phyloP scores from a whole-genome alignment of 352 stramenopile genomes.

The Globisporangium alternatum region DNA sequence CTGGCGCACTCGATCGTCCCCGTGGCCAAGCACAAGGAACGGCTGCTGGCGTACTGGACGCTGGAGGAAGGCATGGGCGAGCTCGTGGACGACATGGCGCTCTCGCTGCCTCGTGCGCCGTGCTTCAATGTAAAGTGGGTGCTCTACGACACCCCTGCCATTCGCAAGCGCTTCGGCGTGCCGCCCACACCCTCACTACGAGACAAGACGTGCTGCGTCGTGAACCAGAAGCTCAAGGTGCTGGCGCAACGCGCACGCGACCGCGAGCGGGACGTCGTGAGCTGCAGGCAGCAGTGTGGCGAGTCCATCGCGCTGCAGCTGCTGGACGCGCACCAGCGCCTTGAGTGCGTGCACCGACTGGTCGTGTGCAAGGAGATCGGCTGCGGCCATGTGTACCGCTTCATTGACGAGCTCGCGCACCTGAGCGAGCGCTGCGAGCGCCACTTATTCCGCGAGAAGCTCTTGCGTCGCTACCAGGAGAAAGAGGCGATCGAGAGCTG shows the following conservation, averaged over 20 bases:
- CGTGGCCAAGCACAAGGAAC: conserved; percentile 29
- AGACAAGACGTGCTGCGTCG: conserved; percentile 57
- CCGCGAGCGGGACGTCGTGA: conserved; percentile 32
- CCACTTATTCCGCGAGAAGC: conserved; percentile 31
- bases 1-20: conserved; percentile 36
- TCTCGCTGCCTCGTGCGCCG: conserved; percentile 41
- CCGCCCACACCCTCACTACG: conserved; percentile 61
- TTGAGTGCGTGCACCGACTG: conserved; percentile 45
- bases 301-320: conserved; percentile 27
- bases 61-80: conserved; percentile 72
- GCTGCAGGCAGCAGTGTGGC: conserved; percentile 49
- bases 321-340: conserved; percentile 52
- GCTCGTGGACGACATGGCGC: conserved; percentile 73
- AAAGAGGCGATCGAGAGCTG: conserved; percentile 43
- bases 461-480: conserved; percentile 34
- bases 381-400: conserved; percentile 37
- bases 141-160: conserved; percentile 42
- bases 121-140: conserved; percentile 47
- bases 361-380: conserved; percentile 51
- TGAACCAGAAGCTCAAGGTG: conserved; percentile 68
- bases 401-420: conserved; percentile 31
- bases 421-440: conserved; percentile 34
- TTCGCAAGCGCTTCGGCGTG: conserved; percentile 44
- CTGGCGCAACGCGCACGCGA: conserved; percentile 57
- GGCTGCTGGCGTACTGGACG: conserved; percentile 65